Conservation (phyloP, 768 basidiomycete genomes). For the Rhodotorula paludigena region DNA sequence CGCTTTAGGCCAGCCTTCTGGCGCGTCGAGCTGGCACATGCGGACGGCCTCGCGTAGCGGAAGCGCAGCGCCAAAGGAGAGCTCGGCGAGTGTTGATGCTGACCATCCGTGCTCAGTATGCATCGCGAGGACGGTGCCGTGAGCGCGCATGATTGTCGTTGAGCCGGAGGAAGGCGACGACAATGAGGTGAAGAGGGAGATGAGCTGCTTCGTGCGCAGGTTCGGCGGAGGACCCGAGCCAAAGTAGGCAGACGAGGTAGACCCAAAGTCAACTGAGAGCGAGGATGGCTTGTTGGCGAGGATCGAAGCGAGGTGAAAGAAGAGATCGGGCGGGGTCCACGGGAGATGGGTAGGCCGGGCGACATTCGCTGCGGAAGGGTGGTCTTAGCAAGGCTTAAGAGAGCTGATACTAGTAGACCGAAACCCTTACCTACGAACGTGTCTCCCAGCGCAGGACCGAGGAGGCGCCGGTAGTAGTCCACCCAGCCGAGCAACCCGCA, state of each 20-base stretch:
- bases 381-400: not conserved
- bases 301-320: not conserved
- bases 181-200: not conserved
- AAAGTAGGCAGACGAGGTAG: not conserved
- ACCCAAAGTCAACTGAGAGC: not conserved
- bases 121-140: constrained; percentile 16
- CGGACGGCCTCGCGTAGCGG: constrained; percentile 81
- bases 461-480: not conserved
- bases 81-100: constrained; percentile 38
- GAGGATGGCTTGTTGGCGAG: not conserved
- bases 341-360: not conserved
- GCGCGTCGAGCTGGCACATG: constrained; percentile 73
- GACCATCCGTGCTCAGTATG: constrained; percentile 22
- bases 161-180: not conserved
- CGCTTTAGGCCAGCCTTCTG: constrained; percentile 64
- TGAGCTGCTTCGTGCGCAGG: not conserved
- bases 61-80: constrained; percentile 45
- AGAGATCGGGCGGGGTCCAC: not conserved
- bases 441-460: not conserved
- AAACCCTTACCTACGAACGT: not conserved
- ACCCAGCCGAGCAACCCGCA: not conserved
- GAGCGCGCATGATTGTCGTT: not conserved
- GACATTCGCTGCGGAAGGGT: not conserved
- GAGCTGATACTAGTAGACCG: not conserved
- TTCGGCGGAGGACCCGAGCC: not conserved